A percentile compares a stretch with the other conserved stretches of the same genome.
Conservation (phyloP, 257 asterid species). For the Avicennia marina region DNA sequence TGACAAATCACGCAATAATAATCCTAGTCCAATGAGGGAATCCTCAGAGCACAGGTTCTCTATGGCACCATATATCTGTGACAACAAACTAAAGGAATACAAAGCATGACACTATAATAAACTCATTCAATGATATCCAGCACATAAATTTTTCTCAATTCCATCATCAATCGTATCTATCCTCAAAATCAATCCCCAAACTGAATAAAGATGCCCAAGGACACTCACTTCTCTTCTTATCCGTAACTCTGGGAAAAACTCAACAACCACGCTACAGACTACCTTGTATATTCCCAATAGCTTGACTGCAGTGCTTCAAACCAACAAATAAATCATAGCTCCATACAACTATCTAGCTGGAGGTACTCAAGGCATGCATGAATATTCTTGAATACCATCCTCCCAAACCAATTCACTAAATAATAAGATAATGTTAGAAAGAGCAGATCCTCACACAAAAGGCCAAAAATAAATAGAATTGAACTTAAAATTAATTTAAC, state of each 20-base stretch:
- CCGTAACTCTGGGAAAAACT: conserved; percentile 1
- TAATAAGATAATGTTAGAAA: not conserved
- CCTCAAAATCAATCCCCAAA: conserved; percentile 11
- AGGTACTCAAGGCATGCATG: conserved; percentile 8
- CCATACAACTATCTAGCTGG: conserved; percentile 9
- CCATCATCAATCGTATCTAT: not conserved
- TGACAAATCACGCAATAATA: conserved; percentile 1
- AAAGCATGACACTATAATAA: conserved; percentile 4
- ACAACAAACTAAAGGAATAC: not conserved
- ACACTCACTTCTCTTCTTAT: conserved; percentile 1
- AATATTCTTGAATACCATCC: no score
- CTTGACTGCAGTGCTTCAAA: no score
- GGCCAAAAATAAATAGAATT: not conserved
- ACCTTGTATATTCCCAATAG: no score
- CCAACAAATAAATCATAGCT: not conserved
- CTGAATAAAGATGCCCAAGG: not conserved
- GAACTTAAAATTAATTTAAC: not conserved
- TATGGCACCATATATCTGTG: not conserved
- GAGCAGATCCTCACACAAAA: not conserved
- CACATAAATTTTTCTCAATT: not conserved
- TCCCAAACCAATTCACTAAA: no score
- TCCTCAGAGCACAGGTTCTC: conserved; percentile 4
- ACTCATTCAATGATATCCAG: not conserved
- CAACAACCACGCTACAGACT: conserved; percentile 11
- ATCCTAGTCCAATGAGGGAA: conserved; percentile 2